Evolutionary conservation across 2,329 filamentous ascomycete species (phyloP).

Genomic region (Xylariaceae sp.): DNA sequence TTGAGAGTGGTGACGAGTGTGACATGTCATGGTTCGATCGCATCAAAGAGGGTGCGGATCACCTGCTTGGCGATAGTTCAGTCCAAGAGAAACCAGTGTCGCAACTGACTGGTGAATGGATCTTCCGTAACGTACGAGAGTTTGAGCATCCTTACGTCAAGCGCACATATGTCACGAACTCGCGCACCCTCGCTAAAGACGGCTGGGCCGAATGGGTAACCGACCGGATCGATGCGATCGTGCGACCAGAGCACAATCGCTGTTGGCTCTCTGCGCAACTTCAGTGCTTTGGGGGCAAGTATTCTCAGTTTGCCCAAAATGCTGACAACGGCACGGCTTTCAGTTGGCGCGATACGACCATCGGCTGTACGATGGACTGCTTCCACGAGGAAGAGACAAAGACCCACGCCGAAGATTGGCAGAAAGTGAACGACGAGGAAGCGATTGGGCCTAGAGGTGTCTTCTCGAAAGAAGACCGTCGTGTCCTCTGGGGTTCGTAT

Average conservation of each 20-base stretch:
- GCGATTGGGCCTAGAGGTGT: slow-evolving; percentile 26
- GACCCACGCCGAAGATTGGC: slow-evolving; percentile 35
- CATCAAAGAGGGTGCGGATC: slow-evolving; percentile 31
- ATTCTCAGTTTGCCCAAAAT: slow-evolving; percentile 38
- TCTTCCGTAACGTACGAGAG: slow-evolving; percentile 41
- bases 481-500: slow-evolving; percentile 37
- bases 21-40: slow-evolving; percentile 17
- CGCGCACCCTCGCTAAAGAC: slow-evolving; percentile 33
- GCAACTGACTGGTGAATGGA: slow-evolving; percentile 39
- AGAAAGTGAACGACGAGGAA: slow-evolving; percentile 34
- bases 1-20: slow-evolving; percentile 29
- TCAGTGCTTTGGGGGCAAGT: slow-evolving; percentile 39
- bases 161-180: slow-evolving; percentile 40
- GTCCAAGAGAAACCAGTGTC: slow-evolving; percentile 40
- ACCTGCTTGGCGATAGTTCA: slow-evolving; percentile 28
- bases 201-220: slow-evolving; percentile 36
- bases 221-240: slow-evolving; percentile 33
- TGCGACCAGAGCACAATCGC: slow-evolving; percentile 30
- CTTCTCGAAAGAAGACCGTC: slow-evolving; percentile 35
- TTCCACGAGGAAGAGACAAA: slow-evolving; percentile 35
- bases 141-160: slow-evolving; percentile 46
- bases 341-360: slow-evolving; percentile 42
- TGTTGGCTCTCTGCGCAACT: slow-evolving; percentile 42
- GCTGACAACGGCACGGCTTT: slow-evolving; percentile 41
- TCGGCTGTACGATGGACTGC: slow-evolving; percentile 37